These are phyloP conservation scores for Parachaetomium inaequale DNA, from an alignment of 495 filamentous ascomycete species.

Conservation along the genomic window DNA sequence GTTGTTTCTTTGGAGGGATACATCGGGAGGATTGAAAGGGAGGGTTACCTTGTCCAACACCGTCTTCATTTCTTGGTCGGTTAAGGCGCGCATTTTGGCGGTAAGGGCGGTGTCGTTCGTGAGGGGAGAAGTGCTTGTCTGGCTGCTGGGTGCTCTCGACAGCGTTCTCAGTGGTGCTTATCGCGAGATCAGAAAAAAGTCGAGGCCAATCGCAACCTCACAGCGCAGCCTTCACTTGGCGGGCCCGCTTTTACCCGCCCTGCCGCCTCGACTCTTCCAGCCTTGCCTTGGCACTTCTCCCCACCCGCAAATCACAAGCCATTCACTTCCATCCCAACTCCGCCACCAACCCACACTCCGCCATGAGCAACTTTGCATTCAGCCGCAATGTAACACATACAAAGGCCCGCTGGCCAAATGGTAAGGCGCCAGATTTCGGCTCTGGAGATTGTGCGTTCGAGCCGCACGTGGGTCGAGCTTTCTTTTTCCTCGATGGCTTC, in stretches of 20 bases:
- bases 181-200: conserved; percentile 24
- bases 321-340: background rate
- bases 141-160: background rate
- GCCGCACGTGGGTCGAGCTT: conserved; percentile 30
- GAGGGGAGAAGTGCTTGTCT: background rate
- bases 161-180: conserved; percentile 18
- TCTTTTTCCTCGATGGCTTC: background rate
- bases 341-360: background rate
- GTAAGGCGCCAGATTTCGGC: conserved; percentile 37
- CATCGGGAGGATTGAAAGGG: background rate
- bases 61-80: conserved; percentile 65
- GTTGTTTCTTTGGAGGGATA: background rate
- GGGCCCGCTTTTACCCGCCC: conserved; percentile 30
- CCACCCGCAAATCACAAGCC: background rate
- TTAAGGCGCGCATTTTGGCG: conserved; percentile 64
- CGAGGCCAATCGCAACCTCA: conserved; percentile 18
- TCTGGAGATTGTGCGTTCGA: conserved; percentile 37
- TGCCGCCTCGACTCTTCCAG: background rate
- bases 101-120: background rate
- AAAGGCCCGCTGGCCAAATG: conserved; percentile 34
- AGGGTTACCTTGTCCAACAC: conserved; percentile 63
- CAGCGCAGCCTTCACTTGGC: conserved; percentile 9
- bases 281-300: too few relatives aligned
- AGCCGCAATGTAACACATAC: background rate
- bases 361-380: too few relatives aligned